A percentile compares a stretch with the other conserved stretches of the same genome.
Conservation (phyloP, 441 rosid species). For the Eruca vesicaria region DNA sequence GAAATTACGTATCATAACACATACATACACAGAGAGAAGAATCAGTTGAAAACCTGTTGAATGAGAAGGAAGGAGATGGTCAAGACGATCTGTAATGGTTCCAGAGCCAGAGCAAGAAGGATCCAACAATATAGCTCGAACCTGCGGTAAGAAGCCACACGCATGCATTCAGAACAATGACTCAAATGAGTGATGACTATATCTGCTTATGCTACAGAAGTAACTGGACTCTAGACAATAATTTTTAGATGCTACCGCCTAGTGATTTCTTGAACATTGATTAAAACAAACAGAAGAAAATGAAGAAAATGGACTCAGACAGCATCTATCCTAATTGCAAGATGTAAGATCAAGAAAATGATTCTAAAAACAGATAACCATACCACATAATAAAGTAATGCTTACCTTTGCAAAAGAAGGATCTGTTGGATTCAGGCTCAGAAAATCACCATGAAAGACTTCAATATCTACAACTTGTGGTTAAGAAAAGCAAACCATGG, state of each 20-base stretch:
- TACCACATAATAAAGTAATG: not conserved
- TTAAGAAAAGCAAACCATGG: constrained; percentile 40
- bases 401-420: constrained; percentile 59
- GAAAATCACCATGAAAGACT: constrained; percentile 65
- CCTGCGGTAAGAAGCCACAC: constrained; percentile 41
- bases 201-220: not conserved
- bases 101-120: constrained; percentile 99
- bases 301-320: not conserved
- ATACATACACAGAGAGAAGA: not conserved
- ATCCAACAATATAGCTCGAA: constrained; percentile 82
- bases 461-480: constrained; percentile 58
- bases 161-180: not conserved
- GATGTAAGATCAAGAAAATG: not conserved
- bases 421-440: constrained; percentile 62
- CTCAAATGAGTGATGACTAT: not conserved
- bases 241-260: not conserved
- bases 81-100: constrained; percentile 74
- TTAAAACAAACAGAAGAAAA: no score
- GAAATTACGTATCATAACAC: not conserved
- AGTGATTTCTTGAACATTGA: no score
- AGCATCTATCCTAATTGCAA: not conserved
- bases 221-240: not conserved
- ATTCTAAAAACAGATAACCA: not conserved
- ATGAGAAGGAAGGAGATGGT: constrained; percentile 88
- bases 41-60: constrained; percentile 37